These are phyloP conservation scores for Rubus idaeus DNA, from an alignment of 306 rosid genomes.

Conservation along the genomic window DNA sequence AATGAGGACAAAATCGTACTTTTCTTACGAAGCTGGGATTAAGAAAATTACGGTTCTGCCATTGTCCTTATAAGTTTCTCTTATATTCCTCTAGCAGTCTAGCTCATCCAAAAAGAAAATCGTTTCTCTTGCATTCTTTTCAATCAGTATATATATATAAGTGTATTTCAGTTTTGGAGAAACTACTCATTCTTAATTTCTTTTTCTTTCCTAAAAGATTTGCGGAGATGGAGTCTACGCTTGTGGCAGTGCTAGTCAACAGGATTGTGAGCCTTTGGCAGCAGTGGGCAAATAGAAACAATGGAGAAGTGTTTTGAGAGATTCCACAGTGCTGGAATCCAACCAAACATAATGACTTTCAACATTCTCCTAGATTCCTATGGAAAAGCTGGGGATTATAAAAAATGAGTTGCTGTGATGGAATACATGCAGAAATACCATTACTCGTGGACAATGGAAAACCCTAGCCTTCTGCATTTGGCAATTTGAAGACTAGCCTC, in stretches of 20 bases:
- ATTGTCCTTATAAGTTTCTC: too few relatives aligned
- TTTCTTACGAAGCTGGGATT: too few relatives aligned
- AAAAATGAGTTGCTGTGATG: constrained; percentile 91
- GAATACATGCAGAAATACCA: constrained; percentile 95
- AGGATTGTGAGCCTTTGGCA: constrained; percentile 70
- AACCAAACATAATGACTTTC: constrained; percentile 82
- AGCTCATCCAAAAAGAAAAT: background rate
- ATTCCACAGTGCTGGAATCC: constrained; percentile 81
- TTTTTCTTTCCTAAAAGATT: constrained; percentile 50
- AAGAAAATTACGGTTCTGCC: too few relatives aligned
- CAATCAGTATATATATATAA: constrained; percentile 41
- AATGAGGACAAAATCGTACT: too few relatives aligned
- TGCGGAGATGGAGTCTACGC: constrained; percentile 79
- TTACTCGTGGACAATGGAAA: constrained; percentile 90
- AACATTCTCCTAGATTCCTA: constrained; percentile 85
- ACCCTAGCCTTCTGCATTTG: too few relatives aligned
- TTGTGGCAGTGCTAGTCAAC: constrained; percentile 69
- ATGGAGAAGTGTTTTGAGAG: constrained; percentile 92
- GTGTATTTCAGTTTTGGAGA: constrained; percentile 13
- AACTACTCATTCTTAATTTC: constrained; percentile 22
- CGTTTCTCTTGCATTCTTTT: constrained; percentile 10
- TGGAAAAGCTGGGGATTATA: constrained; percentile 59
- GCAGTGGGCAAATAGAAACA: constrained; percentile 77
- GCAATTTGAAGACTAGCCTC: too few relatives aligned
- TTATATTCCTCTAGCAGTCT: background rate